Conservation (phyloP, 306 rosid genomes). For the Cucurbita moschata region DNA sequence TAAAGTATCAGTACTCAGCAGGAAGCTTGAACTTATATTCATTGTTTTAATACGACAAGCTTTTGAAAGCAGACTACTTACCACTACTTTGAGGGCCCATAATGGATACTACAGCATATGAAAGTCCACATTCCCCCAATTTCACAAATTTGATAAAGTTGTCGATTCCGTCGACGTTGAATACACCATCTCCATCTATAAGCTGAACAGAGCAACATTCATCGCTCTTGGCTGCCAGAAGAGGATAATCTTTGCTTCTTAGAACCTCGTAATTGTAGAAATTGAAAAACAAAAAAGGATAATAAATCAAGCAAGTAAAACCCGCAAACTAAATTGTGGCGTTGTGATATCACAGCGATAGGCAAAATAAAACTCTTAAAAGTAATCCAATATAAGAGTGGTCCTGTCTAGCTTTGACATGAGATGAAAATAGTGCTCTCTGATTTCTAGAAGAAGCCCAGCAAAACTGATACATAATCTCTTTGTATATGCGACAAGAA, state of each 20-base stretch:
- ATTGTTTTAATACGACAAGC: not conserved
- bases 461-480: not conserved
- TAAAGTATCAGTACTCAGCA: not conserved
- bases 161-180: conserved; percentile 63
- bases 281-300: not conserved
- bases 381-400: not conserved
- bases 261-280: not conserved
- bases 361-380: not conserved
- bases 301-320: not conserved
- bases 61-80: conserved; percentile 23
- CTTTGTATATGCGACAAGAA: not conserved
- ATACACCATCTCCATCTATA: conserved; percentile 80
- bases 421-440: not conserved
- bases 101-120: conserved; percentile 84
- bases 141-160: conserved; percentile 66
- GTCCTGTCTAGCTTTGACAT: not conserved
- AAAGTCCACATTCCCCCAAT: conserved; percentile 84
- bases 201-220: conserved; percentile 65
- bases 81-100: conserved; percentile 99
- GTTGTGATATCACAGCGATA: not conserved
- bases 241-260: not conserved
- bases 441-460: not conserved
- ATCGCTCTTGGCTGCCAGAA: conserved; percentile 31
- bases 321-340: not conserved
- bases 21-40: not conserved